Base-by-base conservation (phyloP, 2,329 filamentous ascomycete genomes). In the Aspergillus transmontanensis region DNA sequence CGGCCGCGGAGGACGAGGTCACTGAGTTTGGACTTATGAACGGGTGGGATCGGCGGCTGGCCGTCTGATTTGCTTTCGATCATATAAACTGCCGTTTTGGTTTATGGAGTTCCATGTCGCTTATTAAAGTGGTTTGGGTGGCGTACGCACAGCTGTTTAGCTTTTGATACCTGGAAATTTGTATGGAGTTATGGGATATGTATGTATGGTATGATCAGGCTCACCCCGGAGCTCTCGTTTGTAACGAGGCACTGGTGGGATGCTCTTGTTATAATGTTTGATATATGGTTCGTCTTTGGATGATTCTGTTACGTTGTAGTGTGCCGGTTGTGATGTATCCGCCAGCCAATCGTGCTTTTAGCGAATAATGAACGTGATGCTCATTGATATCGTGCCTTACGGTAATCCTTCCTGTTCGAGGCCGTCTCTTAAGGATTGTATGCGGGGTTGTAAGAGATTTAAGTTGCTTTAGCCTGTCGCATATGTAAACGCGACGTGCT, bases 41-140 rank as follows among this genome's bases (percentile, higher is more conserved):
- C 57, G 71, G 73, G 10, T 77, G 75, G 75, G 72, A 76, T 64
- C 72, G 72, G 71, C 75, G 73, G 63, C 68, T 77, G 68, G 73
- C 71, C 61, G 73, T 74, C 55, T 76, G 48, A 71, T 21, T 26
- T 57, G 51, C 21, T 23, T 23, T 46, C 36, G 21, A 23, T 21
- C 21, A n/a, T 36, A 9, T 45, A 30, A 12, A 21, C 23, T 56
- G 16, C 23, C n/a, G 50, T n/a, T 21, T 53, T 23, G 10, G 19
- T 26, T 43, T 10, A 32, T 43, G 23, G 51, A 14, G 36, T 48
- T 43, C 41, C 23, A 16, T 60, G 16, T n/a, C 28, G 9, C 48
- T 54, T 53, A 39, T 48, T 53, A 12, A 32, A 51, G 28, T 51
- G 28, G 36, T 58, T 5, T 32, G n/a, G 32, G 21, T n/a, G 51